These are phyloP conservation scores for Raffaelea albimanens DNA, from an alignment of 2,329 filamentous ascomycete species.

Conservation along the genomic window DNA sequence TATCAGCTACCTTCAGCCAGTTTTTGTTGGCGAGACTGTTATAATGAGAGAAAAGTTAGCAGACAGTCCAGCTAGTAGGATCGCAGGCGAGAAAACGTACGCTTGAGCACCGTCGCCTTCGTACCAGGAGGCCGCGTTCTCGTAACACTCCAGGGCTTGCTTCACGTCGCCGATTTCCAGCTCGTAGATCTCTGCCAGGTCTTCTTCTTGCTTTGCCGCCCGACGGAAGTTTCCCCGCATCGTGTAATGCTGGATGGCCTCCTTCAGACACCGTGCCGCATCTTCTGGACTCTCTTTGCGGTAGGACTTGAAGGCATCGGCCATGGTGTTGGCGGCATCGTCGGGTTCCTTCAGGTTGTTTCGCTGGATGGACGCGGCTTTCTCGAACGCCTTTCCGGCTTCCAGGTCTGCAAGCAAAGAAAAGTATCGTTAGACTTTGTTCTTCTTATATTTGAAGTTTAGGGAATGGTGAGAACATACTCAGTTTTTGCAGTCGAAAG, in stretches of 20 bases:
- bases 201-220: constrained; percentile 85
- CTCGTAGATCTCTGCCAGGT: constrained; percentile 79
- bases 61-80: no score
- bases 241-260: constrained; percentile 79
- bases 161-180: constrained; percentile 68
- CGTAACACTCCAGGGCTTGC: constrained; percentile 72
- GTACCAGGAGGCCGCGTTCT: constrained; percentile 81
- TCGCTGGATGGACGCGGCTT: constrained; percentile 71
- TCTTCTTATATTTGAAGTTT: background rate
- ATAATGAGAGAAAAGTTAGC: background rate
- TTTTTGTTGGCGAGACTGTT: constrained; percentile 87
- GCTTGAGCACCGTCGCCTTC: constrained; percentile 77
- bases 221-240: constrained; percentile 82
- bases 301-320: constrained; percentile 94
- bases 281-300: constrained; percentile 75
- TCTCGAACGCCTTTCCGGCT: constrained; percentile 78
- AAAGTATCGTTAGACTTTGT: background rate
- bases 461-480: constrained; percentile 34
- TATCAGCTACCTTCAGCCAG: constrained; percentile 83
- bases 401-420: constrained; percentile 53
- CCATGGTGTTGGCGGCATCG: constrained; percentile 79
- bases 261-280: constrained; percentile 69
- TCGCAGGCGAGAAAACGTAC: constrained; percentile 35
- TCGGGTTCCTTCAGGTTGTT: constrained; percentile 81
- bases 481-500: constrained; percentile 78